phyloP scores from a whole-genome alignment of 75 land plant species.

The Chamaecyparis obtusa region DNA sequence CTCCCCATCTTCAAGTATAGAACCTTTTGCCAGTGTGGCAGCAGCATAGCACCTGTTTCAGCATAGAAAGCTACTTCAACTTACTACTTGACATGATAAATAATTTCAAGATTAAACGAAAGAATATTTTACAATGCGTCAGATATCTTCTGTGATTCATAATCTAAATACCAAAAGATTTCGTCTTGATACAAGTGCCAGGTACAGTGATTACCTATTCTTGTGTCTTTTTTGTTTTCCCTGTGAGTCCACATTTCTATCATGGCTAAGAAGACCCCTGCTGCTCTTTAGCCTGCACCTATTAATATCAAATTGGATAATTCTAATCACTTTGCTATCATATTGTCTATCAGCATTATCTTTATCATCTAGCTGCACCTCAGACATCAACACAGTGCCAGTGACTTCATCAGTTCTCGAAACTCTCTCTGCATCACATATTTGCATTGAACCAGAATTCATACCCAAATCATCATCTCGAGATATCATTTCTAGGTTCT shows the following conservation, averaged over 20 bases:
- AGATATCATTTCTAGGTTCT: background rate
- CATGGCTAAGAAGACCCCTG: constrained; percentile 21
- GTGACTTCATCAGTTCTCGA: background rate
- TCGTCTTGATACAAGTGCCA: background rate
- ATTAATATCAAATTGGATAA: constrained; percentile 48
- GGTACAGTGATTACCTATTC: constrained; percentile 18
- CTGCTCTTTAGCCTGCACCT: constrained; percentile 43
- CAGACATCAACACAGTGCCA: background rate
- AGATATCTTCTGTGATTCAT: background rate
- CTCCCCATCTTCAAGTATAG: constrained; percentile 47
- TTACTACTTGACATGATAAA: background rate
- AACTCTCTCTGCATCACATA: background rate
- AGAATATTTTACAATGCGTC: background rate
- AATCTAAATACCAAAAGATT: background rate
- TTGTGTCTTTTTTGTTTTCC: constrained; percentile 9
- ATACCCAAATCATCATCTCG: background rate
- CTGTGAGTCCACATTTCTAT: constrained; percentile 17
- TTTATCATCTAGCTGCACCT: background rate
- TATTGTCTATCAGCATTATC: background rate
- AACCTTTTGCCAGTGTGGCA: constrained; percentile 56
- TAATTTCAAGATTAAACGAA: background rate
- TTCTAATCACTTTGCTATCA: background rate
- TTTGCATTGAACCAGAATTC: background rate
- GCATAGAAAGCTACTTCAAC: background rate
- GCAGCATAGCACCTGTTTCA: constrained; percentile 58